Conservation (phyloP, 1,284 basidiomycete genomes). For the Inonotus obliquus region DNA sequence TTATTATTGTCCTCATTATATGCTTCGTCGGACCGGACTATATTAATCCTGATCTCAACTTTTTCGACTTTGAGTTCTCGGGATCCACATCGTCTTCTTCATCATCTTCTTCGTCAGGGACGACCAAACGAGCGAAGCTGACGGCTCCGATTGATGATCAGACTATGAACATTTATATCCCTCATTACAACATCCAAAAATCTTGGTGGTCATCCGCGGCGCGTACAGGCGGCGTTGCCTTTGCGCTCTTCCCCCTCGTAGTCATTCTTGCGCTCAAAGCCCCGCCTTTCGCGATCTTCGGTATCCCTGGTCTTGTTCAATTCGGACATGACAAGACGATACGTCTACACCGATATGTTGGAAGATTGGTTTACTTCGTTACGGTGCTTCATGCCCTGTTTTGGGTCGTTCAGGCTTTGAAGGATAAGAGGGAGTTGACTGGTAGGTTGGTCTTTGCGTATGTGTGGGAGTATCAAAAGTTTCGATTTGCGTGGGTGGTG, state of each 20-base stretch:
- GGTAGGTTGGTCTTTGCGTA: constrained; percentile 55
- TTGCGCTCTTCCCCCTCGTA: constrained; percentile 73
- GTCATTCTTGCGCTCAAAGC: constrained; percentile 78
- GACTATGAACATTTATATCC: constrained; percentile 30
- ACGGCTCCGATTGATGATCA: constrained; percentile 23
- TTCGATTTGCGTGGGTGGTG: constrained; percentile 72
- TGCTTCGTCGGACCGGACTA: constrained; percentile 72
- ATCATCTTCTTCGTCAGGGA: constrained; percentile 8
- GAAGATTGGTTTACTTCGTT: constrained; percentile 70
- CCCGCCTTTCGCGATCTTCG: constrained; percentile 77
- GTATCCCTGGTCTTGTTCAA: constrained; percentile 64
- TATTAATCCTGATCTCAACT: constrained; percentile 49
- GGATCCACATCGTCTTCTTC: constrained; percentile 10
- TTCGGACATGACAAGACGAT: constrained; percentile 76
- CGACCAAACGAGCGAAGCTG: constrained; percentile 20
- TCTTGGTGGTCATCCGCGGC: constrained; percentile 76
- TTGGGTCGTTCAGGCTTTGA: constrained; percentile 72
- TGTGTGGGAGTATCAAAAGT: constrained; percentile 65
- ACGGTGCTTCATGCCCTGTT: constrained; percentile 64
- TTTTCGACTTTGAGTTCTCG: constrained; percentile 43
- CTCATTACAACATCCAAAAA: constrained; percentile 63
- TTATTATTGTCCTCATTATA: constrained; percentile 40
- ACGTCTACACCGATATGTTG: constrained; percentile 69
- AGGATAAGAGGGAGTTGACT: constrained; percentile 45
- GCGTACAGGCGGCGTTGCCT: constrained; percentile 73